Conservation (phyloP, 768 basidiomycete genomes). For the Pholiota microspora region DNA sequence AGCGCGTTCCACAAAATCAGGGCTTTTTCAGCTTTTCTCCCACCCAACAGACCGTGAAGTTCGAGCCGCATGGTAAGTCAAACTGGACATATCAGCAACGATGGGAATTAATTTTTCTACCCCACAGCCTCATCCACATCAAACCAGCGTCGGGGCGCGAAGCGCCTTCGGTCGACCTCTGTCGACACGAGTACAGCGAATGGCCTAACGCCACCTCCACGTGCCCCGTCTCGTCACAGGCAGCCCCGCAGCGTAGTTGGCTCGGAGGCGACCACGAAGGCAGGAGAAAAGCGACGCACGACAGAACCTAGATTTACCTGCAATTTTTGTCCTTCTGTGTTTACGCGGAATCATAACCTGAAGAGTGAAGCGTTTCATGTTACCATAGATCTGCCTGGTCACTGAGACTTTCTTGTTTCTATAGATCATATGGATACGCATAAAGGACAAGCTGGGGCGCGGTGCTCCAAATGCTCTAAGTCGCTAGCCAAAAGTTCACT, state of each 20-base stretch:
- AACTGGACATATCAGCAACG: no score
- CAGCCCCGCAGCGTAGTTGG: background rate
- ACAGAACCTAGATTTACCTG: background rate
- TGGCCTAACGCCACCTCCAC: background rate
- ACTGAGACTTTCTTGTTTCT: background rate
- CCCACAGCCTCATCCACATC: no score
- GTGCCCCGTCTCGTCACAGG: background rate
- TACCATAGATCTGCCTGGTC: background rate
- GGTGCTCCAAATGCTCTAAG: background rate
- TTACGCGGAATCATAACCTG: constrained; percentile 1
- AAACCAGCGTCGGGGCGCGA: no score
- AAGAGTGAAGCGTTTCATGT: background rate
- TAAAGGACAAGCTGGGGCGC: background rate
- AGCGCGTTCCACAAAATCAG: no score
- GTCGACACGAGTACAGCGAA: background rate
- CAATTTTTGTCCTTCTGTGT: background rate
- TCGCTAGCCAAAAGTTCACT: background rate
- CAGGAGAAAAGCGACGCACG: constrained; percentile 1
- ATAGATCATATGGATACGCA: background rate
- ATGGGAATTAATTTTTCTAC: no score
- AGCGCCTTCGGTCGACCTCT: background rate
- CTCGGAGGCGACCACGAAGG: constrained; percentile 3
- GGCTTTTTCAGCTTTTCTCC: no score
- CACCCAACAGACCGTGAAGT: no score
- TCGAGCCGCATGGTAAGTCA: no score